Conservation (phyloP, 2,329 filamentous ascomycete species). For the Cryphonectria naterciae region DNA sequence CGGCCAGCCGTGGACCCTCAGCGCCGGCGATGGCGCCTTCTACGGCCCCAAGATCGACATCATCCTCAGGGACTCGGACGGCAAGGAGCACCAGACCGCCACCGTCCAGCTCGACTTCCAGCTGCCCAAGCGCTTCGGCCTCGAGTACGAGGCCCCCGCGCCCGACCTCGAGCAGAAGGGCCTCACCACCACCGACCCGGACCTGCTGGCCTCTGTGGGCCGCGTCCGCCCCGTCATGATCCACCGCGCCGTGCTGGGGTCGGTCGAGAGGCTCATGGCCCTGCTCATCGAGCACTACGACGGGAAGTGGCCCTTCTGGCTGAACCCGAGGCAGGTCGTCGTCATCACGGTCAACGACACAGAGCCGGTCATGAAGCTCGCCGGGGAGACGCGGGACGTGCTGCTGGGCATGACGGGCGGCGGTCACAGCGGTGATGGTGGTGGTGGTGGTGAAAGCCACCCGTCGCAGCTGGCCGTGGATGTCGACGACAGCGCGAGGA, state of each 20-base stretch:
- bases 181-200: constrained; percentile 52
- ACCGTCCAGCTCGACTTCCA: constrained; percentile 92
- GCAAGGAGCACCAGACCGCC: constrained; percentile 86
- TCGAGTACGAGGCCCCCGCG: constrained; percentile 74
- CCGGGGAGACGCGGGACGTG: constrained; percentile 50
- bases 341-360: constrained; percentile 73
- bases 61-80: constrained; percentile 75
- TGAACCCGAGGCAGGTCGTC: constrained; percentile 78
- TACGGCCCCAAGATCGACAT: constrained; percentile 94
- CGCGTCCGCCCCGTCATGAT: constrained; percentile 76
- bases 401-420: constrained; percentile 51
- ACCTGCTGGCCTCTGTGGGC: constrained; percentile 56
- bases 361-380: constrained; percentile 55
- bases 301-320: constrained; percentile 85
- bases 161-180: constrained; percentile 63
- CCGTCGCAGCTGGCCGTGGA: constrained; percentile 70
- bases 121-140: constrained; percentile 77
- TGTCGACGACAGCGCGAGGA: constrained; percentile 65
- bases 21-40: constrained; percentile 84
- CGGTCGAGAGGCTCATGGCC: constrained; percentile 82
- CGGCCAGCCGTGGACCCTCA: constrained; percentile 72
- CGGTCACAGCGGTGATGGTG: constrained; percentile 45
- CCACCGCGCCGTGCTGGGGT: constrained; percentile 83
- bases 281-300: constrained; percentile 82
- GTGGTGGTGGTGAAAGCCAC: constrained; percentile 39